A percentile compares a stretch with the other conserved stretches of the same genome.
Evolutionary conservation across 2,329 filamentous ascomycete genomes (phyloP).

Genomic region (Penicillium griseofulvum): DNA sequence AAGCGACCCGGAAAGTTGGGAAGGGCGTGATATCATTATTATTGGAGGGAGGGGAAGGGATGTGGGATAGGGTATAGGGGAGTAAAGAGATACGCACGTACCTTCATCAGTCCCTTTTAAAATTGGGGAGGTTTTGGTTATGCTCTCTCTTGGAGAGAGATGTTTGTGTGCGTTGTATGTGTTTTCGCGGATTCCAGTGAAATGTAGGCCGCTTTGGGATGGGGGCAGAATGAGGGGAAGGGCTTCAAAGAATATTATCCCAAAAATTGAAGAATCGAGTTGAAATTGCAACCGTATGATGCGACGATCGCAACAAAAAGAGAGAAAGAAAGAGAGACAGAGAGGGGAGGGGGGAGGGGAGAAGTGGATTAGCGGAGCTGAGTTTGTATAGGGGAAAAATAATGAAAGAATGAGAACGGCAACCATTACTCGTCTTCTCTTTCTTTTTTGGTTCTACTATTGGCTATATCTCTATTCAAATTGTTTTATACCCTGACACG

Average conservation of each 20-base stretch:
- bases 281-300: background rate
- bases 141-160: slow-evolving; percentile 5
- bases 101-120: slow-evolving; percentile 30
- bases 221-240: slow-evolving; percentile 7
- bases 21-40: slow-evolving; percentile 30
- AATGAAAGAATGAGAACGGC: slow-evolving; percentile 3
- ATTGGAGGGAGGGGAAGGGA: slow-evolving; percentile 3
- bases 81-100: slow-evolving; percentile 17
- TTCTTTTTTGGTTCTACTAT: background rate
- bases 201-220: slow-evolving; percentile 9
- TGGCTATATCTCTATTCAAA: background rate
- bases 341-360: slow-evolving; percentile 5
- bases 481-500: background rate
- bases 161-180: slow-evolving; percentile 21
- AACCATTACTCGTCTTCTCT: background rate
- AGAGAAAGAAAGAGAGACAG: slow-evolving; percentile 13
- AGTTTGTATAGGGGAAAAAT: slow-evolving; percentile 14
- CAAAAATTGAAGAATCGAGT: background rate
- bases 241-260: slow-evolving; percentile 2
- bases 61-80: background rate
- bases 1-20: slow-evolving; percentile 7
- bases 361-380: slow-evolving; percentile 22
- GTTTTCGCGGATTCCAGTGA: slow-evolving; percentile 17
- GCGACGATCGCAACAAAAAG: background rate
- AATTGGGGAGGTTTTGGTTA: slow-evolving; percentile 13